phyloP scores from a whole-genome alignment of 1,139 yeast genomes.

The Yamadazyma spencermartinsiae region DNA sequence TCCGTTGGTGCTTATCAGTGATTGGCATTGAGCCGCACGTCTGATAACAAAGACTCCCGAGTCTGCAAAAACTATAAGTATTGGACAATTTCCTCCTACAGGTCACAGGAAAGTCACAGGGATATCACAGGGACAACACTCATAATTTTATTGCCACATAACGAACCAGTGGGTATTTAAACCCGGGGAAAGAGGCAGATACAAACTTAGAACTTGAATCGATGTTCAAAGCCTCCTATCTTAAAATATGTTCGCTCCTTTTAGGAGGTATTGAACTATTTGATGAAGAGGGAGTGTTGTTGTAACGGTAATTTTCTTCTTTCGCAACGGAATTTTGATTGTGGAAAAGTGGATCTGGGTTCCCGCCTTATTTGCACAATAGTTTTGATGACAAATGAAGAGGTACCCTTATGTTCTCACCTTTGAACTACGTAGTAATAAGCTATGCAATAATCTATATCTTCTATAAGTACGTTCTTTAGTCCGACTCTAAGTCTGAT shows the following conservation, averaged over 20 bases:
- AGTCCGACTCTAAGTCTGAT: conserved; percentile 19
- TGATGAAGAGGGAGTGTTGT: no score
- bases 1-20: background rate
- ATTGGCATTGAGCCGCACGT: background rate
- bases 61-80: conserved; percentile 6
- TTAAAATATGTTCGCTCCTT: no score
- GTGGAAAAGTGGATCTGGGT: background rate
- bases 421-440: no score
- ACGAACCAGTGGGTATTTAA: no score
- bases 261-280: no score
- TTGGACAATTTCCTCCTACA: background rate
- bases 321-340: background rate
- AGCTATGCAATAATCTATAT: background rate
- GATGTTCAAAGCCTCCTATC: no score
- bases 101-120: conserved; percentile 14
- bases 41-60: background rate
- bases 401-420: no score
- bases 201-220: no score
- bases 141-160: background rate
- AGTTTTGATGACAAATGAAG: no score
- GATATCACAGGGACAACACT: conserved; percentile 7
- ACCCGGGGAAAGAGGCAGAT: no score
- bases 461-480: background rate
- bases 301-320: no score
- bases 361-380: no score